Percentiles rank a stretch among this genome's conserved stretches.
Evolutionary conservation across 73 alveolate species (phyloP).

Genomic region (Symbiodinium natans): DNA sequence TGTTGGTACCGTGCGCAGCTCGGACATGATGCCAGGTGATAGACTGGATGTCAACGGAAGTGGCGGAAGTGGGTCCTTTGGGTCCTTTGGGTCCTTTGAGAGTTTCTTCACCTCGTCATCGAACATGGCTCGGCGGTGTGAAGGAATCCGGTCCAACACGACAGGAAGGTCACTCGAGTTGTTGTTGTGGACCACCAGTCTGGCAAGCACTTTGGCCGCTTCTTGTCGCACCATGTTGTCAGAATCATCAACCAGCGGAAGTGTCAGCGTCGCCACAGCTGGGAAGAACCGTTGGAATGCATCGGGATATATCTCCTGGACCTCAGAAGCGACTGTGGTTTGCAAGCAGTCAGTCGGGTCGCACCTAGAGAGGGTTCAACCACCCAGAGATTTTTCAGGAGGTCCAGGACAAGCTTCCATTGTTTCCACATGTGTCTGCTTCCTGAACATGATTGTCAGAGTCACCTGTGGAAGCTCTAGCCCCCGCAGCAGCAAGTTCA

Average conservation of each 20-base stretch:
- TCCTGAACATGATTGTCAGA: too few species aligned
- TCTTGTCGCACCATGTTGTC: slow-evolving; percentile 80
- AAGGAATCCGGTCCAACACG: slow-evolving; percentile 50
- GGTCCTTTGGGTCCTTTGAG: slow-evolving; percentile 41
- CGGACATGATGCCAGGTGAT: not conserved
- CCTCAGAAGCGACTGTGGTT: too few species aligned
- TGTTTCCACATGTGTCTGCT: too few species aligned
- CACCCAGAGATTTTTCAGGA: too few species aligned
- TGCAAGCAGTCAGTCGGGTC: too few species aligned
- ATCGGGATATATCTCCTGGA: slow-evolving; percentile 45
- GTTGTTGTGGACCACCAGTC: slow-evolving; percentile 43
- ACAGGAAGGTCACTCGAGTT: not conserved
- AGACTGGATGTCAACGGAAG: not conserved
- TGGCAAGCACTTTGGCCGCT: slow-evolving; percentile 66
- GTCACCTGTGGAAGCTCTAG: slow-evolving; percentile 88
- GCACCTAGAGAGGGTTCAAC: too few species aligned
- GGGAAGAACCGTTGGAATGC: slow-evolving; percentile 46
- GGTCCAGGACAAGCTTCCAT: too few species aligned
- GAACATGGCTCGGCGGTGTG: slow-evolving; percentile 54
- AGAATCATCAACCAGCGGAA: slow-evolving; percentile 61
- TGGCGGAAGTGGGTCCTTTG: too few species aligned
- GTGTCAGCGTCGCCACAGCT: not conserved
- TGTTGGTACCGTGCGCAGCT: slow-evolving; percentile 33
- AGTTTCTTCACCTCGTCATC: slow-evolving; percentile 66
- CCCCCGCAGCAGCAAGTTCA: slow-evolving; percentile 58